A percentile compares a stretch with the other conserved stretches of the same genome.
Evolutionary conservation across 2,329 filamentous ascomycete species (phyloP).

Genomic region (Microdochium bolleyi): DNA sequence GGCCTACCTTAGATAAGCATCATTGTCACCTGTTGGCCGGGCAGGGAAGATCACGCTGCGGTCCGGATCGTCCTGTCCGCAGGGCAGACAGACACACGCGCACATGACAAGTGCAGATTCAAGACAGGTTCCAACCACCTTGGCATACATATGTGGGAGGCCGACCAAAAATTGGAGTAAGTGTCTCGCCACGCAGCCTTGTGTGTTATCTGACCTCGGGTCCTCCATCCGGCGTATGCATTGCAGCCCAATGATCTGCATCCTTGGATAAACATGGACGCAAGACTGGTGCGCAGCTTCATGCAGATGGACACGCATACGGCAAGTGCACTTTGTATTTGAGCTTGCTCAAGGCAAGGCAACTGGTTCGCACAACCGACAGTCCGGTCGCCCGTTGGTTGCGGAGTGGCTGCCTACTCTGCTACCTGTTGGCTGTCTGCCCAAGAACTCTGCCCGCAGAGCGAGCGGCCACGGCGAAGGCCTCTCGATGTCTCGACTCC

Average conservation of each 20-base stretch:
- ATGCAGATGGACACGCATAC: neutral
- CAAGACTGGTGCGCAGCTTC: neutral
- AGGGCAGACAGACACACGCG: no score
- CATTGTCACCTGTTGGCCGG: no score
- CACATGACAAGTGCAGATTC: no score
- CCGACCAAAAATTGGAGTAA: neutral
- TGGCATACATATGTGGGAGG: neutral
- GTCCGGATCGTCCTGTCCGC: no score
- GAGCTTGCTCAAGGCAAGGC: neutral
- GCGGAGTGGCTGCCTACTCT: neutral
- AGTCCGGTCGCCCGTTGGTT: neutral
- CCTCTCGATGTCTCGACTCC: neutral
- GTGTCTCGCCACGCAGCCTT: neutral
- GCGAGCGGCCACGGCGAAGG: neutral
- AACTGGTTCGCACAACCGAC: neutral
- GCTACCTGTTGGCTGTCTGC: neutral
- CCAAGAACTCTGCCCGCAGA: neutral
- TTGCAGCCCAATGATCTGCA: neutral
- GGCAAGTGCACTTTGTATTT: neutral
- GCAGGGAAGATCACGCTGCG: no score
- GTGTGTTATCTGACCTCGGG: neutral
- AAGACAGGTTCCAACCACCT: neutral
- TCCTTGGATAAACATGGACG: neutral
- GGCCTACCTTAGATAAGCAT: no score
- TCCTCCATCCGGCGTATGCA: neutral